These are phyloP conservation scores for Aureoboletus auriporus DNA, from an alignment of 768 basidiomycete species.

Conservation along the genomic window DNA sequence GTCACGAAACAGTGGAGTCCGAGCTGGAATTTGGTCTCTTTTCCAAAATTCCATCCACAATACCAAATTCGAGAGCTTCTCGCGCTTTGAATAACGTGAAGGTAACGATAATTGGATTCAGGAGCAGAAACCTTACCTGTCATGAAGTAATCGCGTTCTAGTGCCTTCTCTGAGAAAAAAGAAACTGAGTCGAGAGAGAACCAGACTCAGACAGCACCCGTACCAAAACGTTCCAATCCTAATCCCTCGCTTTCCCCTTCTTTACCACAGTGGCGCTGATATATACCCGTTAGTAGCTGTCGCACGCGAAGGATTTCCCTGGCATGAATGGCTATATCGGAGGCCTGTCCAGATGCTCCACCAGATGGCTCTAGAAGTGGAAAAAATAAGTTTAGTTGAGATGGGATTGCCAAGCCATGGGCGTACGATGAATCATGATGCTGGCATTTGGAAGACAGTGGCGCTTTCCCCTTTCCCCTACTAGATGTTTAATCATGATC, in stretches of 20 bases:
- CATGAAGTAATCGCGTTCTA: conserved; percentile 97
- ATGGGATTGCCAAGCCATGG: neutral
- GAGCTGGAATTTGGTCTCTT: conserved; percentile 58
- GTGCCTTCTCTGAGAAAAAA: conserved; percentile 61
- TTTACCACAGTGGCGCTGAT: conserved; percentile 79
- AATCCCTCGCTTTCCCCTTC: conserved; percentile 59
- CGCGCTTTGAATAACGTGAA: conserved; percentile 49
- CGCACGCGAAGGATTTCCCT: conserved; percentile 92
- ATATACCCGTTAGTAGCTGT: conserved; percentile 79
- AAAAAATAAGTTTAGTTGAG: conserved; percentile 6
- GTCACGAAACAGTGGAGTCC: conserved; percentile 21
- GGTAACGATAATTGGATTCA: conserved; percentile 16
- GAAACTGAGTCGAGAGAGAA: conserved; percentile 16
- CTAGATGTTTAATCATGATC: conserved; percentile 9
- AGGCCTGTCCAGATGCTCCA: conserved; percentile 92
- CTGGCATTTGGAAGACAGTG: conserved; percentile 91
- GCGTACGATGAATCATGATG: conserved; percentile 97
- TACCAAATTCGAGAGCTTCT: conserved; percentile 87
- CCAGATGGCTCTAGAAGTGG: conserved; percentile 80
- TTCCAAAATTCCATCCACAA: conserved; percentile 89
- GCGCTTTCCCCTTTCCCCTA: conserved; percentile 82
- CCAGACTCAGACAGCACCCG: conserved; percentile 25
- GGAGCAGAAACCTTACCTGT: conserved; percentile 49
- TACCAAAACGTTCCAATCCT: conserved; percentile 77
- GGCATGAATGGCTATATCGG: conserved; percentile 96